Conservation (phyloP, 1,284 basidiomycete species). For the Cryptococcus jaspeensis region DNA sequence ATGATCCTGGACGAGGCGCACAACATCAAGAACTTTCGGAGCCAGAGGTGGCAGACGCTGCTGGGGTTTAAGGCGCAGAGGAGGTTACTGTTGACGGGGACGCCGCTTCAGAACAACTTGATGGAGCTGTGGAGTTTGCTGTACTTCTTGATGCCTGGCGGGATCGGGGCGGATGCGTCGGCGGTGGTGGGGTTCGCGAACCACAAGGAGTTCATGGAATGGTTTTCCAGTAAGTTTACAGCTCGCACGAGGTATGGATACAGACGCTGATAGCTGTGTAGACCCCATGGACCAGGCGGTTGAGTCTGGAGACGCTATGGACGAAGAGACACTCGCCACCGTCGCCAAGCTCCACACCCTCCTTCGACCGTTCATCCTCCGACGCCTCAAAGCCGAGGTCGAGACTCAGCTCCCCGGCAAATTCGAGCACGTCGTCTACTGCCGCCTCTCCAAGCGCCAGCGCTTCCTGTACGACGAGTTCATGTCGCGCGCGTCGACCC, state of each 20-base stretch:
- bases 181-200: constrained; percentile 81
- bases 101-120: constrained; percentile 92
- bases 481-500: constrained; percentile 87
- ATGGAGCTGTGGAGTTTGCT: constrained; percentile 94
- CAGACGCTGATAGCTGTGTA: constrained; percentile 41
- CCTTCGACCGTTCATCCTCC: constrained; percentile 87
- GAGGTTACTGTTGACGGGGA: constrained; percentile 84
- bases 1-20: constrained; percentile 96
- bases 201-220: constrained; percentile 90
- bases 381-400: constrained; percentile 91
- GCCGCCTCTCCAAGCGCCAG: constrained; percentile 89
- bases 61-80: constrained; percentile 91
- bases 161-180: constrained; percentile 51
- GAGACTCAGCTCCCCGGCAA: constrained; percentile 95
- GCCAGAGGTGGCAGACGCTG: constrained; percentile 91
- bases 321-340: constrained; percentile 82
- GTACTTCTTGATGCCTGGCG: constrained; percentile 91
- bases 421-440: constrained; percentile 89
- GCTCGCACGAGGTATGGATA: not conserved
- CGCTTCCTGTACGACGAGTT: constrained; percentile 98
- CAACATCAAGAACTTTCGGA: constrained; percentile 98
- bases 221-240: constrained; percentile 83
- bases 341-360: constrained; percentile 89
- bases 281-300: constrained; percentile 92
- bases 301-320: constrained; percentile 73